Base-by-base conservation (phyloP, 495 filamentous ascomycete species). In the Xylaria nigripes region DNA sequence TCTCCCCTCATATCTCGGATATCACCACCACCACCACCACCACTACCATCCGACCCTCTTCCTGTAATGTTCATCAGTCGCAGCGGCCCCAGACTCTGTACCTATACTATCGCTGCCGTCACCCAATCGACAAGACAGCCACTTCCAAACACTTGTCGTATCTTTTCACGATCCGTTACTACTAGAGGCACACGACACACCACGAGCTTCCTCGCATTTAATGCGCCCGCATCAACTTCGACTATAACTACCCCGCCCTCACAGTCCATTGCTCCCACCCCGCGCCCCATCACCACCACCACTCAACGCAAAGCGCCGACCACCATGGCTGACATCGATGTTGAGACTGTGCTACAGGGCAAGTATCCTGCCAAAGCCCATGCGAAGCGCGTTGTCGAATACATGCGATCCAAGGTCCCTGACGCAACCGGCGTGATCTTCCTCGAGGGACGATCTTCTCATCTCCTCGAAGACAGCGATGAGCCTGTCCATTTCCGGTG, bases 361-460 rank as follows among this genome's bases (percentile, higher is more conserved):
- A 95, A 96, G 70, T 98, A 98, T 68, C 94, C 93, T n/a, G 94
- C 89, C 40, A 97, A 96, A 70, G 78, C 78, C 21, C 93, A 98
- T 70, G 87, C 86, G 38, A 78, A 81, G 58, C 82, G 82, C 59
- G 90, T 96, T n/a, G 85, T 81, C 15, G 81, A 88, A 50, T 83
- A 82, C 61, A 85, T 97, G 54, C 75, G 72, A 53, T 67, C 73
- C 44, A 80, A 81, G 61, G 68, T 79, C 21, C 79, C 82, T 44
- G 71, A 78, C 59, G 75, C 74, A 30, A 79, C 70, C 16, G 85
- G 86, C 16, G 72, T 85, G 4, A 78, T 98, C 41, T 98, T 96
- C 68, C 80, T 98, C 47, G 90, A 97, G 75, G 86, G 84, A 40
- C 84, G 90, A 61, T 82, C 83, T 67, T 89, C 84, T 55, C 81